These are phyloP conservation scores for Blastocladiella britannica DNA, from an alignment of 192 early-diverging fungal genomes.

Conservation along the genomic window DNA sequence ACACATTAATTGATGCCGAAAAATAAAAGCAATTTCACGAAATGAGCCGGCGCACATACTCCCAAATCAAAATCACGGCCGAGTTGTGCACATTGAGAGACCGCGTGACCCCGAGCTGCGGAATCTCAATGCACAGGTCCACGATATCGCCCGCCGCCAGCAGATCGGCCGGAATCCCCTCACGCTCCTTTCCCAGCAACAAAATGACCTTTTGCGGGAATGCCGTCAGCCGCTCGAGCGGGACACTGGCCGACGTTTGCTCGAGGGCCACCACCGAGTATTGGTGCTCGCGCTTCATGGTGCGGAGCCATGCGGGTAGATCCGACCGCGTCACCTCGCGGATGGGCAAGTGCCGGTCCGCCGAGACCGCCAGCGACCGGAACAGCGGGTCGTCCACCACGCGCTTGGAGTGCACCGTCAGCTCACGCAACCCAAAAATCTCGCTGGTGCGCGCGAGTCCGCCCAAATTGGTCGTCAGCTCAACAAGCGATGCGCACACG, in stretches of 20 bases:
- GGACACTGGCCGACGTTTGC: conserved; percentile 1
- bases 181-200: conserved; percentile 2
- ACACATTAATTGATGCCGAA: too few relatives aligned
- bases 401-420: not conserved
- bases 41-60: conserved; percentile 1
- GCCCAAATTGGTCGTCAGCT: conserved; percentile 1
- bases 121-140: conserved; percentile 4
- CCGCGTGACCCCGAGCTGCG: conserved; percentile 2
- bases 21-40: too few relatives aligned
- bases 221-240: not conserved
- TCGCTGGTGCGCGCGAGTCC: conserved; percentile 2
- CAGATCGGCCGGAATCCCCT: conserved; percentile 1
- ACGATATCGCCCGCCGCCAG: conserved; percentile 1
- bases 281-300: conserved; percentile 1
- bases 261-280: conserved; percentile 2
- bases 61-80: conserved; percentile 4
- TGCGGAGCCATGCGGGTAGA: not conserved
- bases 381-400: conserved; percentile 1
- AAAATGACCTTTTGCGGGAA: conserved; percentile 4
- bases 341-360: conserved; percentile 3
- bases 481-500: conserved; percentile 2
- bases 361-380: conserved; percentile 2
- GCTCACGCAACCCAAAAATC: not conserved
- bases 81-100: conserved; percentile 3
- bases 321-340: not conserved